Percentiles rank a stretch among this genome's conserved stretches.
Evolutionary conservation across 371 early-diverging fungal species (phyloP).

Genomic region (Globomyces sp.): DNA sequence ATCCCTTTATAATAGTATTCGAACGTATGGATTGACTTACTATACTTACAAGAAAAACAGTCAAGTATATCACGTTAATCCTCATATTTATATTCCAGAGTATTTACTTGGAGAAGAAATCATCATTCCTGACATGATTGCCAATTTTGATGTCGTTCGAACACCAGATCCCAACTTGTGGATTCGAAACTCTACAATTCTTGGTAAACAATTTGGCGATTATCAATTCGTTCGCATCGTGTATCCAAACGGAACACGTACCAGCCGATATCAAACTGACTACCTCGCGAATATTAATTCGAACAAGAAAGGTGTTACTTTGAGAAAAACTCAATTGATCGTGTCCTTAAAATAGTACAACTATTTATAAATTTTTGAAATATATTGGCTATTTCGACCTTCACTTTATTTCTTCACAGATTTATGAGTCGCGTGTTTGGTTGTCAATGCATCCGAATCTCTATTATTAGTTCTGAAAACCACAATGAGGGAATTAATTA

Average conservation of each 20-base stretch:
- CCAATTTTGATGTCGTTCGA: conserved; percentile 17
- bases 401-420: too few species aligned
- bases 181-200: conserved; percentile 13
- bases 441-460: too few species aligned
- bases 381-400: too few species aligned
- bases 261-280: conserved; percentile 2
- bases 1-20: conserved; percentile 18
- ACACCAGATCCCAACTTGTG: conserved; percentile 17
- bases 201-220: background rate
- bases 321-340: background rate
- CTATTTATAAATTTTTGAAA: too few species aligned
- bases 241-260: conserved; percentile 17
- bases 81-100: conserved; percentile 12
- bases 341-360: too few species aligned
- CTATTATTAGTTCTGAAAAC: too few species aligned
- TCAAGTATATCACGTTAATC: background rate
- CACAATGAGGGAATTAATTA: too few species aligned
- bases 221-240: conserved; percentile 18
- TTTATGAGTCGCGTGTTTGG: too few species aligned
- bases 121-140: conserved; percentile 16
- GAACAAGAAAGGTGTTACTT: background rate
- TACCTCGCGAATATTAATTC: conserved; percentile 10
- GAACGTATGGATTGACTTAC: conserved; percentile 16
- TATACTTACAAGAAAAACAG: background rate
- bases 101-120: conserved; percentile 15